Base-by-base conservation (phyloP, 106 monocot species). In the Platanthera zijinensis region DNA sequence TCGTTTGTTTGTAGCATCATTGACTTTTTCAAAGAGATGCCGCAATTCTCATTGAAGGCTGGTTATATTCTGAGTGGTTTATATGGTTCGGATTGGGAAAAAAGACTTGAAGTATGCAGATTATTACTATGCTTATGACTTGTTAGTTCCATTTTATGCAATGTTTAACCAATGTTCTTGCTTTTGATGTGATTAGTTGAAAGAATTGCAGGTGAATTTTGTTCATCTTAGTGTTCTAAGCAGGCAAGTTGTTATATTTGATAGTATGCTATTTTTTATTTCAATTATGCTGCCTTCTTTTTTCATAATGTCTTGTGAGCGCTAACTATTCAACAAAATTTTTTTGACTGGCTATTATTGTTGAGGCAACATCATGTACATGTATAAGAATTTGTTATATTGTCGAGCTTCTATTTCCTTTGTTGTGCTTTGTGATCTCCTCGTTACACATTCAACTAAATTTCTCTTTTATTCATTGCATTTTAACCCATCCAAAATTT, bases 21-120 rank as follows among this genome's bases (percentile, higher is more conserved):
- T 21, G 93, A 91, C 69, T 97, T 97, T 75, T 97, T 94, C 76
- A 91, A 91, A 64, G 97, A 97, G 85, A 85, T 97, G 68, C 94
- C 93, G 3, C 97, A 97, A 67, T 91, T 93, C 81, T 64, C 86
- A 73, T 81, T 91, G 5, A 97, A 97, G 85, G 81, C 82, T 49
- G 91, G 87, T n/a, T 83, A 77, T 67, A 80, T 91, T 77, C 45
- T 97, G 39, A 76, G 50, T 46, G 85, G 83, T 6, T 30, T 89
- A 15, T 97, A 89, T 86, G 93, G 93, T 51, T 85, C 89, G 14
- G 83, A 89, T 72, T 97, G 93, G 93, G 94, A 97, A 75, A 97
- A 90, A 80, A 83, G 74, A 76, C 89, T 94, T 22, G 89, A 88
- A 94, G 97, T 97, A 94, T 77, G 50, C 21, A 25, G 5, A 77